A percentile compares a stretch with the other conserved stretches of the same genome.
Evolutionary conservation across 208 protist species (phyloP).

Genomic region (Wallacemonas sp.): DNA sequence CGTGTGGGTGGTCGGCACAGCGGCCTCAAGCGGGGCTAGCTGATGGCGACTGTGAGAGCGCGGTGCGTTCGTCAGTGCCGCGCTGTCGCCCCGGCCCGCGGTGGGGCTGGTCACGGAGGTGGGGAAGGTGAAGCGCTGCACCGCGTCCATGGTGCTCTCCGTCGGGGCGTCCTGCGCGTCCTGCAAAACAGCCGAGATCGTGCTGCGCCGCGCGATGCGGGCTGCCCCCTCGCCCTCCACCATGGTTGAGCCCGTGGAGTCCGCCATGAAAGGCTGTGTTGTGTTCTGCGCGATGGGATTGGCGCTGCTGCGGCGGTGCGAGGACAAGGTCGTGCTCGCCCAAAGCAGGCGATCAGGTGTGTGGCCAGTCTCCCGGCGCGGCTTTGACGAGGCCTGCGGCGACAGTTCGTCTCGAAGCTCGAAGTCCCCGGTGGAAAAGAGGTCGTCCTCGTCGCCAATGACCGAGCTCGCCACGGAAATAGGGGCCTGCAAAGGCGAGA

Average conservation of each 20-base stretch:
- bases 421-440: slow-evolving; percentile 9
- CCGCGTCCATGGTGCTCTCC: background rate
- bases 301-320: slow-evolving; percentile 3
- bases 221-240: background rate
- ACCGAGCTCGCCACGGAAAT: background rate
- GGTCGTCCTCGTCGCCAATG: slow-evolving; percentile 9
- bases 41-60: too few species aligned
- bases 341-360: background rate
- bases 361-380: background rate
- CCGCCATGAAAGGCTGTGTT: slow-evolving; percentile 4
- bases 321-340: slow-evolving; percentile 7
- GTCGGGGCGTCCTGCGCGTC: background rate
- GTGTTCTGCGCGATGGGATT: background rate
- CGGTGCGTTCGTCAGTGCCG: too few species aligned
- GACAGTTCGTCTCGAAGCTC: background rate
- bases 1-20: too few species aligned
- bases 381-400: background rate
- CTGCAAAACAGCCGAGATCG: slow-evolving; percentile 3
- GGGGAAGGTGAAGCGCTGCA: background rate
- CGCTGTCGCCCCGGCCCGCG: background rate
- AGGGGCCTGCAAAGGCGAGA: background rate
- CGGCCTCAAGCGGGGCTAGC: background rate
- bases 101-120: background rate
- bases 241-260: background rate
- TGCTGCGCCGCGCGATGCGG: background rate